Percentiles rank a stretch among this genome's conserved stretches.
These are phyloP conservation scores for Cytospora chrysosperma DNA, from an alignment of 2,329 filamentous ascomycete genomes.

Conservation along the genomic window DNA sequence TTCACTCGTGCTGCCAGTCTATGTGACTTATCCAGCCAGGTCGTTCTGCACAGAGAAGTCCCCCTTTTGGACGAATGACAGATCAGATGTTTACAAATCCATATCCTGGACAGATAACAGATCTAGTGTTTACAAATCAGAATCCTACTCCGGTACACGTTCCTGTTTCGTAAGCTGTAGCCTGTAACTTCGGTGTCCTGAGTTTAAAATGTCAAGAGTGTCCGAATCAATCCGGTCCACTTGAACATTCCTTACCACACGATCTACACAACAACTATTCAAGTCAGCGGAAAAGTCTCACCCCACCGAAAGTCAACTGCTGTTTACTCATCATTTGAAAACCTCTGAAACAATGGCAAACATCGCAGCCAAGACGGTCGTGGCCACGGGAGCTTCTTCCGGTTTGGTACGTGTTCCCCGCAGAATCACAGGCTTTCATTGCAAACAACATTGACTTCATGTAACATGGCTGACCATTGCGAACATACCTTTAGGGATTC, in stretches of 20 bases:
- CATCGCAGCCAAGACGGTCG: constrained; percentile 45
- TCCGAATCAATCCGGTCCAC: background rate
- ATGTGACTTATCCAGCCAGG: no score
- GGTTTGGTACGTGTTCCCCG: constrained; percentile 42
- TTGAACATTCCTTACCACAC: background rate
- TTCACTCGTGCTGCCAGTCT: no score
- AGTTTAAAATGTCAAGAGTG: background rate
- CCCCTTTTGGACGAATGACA: no score
- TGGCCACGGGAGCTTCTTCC: constrained; percentile 51
- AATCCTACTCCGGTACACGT: background rate
- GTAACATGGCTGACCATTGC: background rate
- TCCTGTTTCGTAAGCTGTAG: background rate
- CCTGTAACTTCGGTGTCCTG: background rate
- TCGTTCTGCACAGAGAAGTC: no score
- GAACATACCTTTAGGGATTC: constrained; percentile 42
- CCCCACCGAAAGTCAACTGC: background rate
- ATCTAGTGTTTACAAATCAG: background rate
- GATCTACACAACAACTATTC: no score
- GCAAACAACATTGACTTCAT: no score
- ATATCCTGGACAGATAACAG: background rate
- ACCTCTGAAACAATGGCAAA: background rate
- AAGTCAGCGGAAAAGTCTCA: background rate
- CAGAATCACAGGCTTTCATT: no score
- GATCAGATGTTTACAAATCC: no score
- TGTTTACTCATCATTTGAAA: no score